phyloP scores from a whole-genome alignment of 2,329 filamentous ascomycete species.

The Xylaria multiplex region DNA sequence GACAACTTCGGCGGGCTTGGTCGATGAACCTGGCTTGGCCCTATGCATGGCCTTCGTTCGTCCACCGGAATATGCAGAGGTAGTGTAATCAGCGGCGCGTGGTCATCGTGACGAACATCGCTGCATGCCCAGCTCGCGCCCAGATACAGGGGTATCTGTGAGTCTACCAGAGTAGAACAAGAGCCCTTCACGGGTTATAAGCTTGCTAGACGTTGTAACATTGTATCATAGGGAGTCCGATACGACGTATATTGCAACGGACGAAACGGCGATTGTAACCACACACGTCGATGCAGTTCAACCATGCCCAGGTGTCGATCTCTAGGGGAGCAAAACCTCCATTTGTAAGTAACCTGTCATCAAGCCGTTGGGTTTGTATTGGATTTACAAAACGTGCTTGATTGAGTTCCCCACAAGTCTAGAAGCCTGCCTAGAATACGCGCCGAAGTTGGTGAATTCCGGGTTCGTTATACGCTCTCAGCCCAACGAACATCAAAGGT shows the following conservation, averaged over 20 bases:
- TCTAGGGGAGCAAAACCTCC: background rate
- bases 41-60: slow-evolving; percentile 20
- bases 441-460: background rate
- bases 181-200: background rate
- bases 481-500: background rate
- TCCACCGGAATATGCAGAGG: slow-evolving; percentile 26
- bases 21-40: slow-evolving; percentile 31
- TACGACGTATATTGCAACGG: slow-evolving; percentile 7
- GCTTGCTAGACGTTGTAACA: background rate
- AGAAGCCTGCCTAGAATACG: background rate
- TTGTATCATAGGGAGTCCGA: slow-evolving; percentile 2
- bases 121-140: slow-evolving; percentile 22
- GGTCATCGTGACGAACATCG: slow-evolving; percentile 29
- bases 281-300: background rate
- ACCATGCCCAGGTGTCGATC: slow-evolving; percentile 7
- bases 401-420: background rate
- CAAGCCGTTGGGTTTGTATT: background rate
- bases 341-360: slow-evolving; percentile 5
- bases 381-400: background rate
- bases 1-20: slow-evolving; percentile 31
- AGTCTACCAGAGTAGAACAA: slow-evolving; percentile 1
- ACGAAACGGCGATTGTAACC: slow-evolving; percentile 14
- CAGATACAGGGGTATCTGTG: slow-evolving; percentile 23
- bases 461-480: slow-evolving; percentile 9
- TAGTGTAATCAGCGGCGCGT: slow-evolving; percentile 1